These are phyloP conservation scores for Austroboletus rostrupii DNA, from an alignment of 1,284 basidiomycete genomes.

Conservation along the genomic window DNA sequence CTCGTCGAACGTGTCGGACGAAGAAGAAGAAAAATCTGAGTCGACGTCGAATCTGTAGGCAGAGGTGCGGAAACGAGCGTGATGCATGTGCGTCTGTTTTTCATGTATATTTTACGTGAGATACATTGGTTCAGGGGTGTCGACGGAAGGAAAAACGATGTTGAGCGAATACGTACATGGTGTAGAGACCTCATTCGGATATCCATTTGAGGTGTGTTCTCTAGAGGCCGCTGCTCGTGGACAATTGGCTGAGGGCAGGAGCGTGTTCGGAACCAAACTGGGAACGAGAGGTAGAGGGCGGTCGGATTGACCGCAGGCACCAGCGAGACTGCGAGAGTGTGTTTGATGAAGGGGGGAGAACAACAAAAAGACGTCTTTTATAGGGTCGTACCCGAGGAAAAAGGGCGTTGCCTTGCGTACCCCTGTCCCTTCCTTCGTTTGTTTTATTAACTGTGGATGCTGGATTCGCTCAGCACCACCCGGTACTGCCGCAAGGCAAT, in stretches of 20 bases:
- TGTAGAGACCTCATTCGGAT: constrained; percentile 8
- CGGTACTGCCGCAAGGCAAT: constrained; percentile 15
- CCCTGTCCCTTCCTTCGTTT: constrained; percentile 2
- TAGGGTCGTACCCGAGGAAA: constrained; percentile 8
- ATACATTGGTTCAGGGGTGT: not conserved
- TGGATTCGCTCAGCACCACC: not conserved
- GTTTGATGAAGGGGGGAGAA: not conserved
- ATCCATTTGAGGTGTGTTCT: constrained; percentile 8
- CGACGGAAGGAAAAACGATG: not conserved
- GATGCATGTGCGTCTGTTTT: constrained; percentile 9
- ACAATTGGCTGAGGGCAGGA: not conserved
- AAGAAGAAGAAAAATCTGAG: constrained; percentile 23
- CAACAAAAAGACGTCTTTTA: constrained; percentile 8
- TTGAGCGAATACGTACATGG: constrained; percentile 9
- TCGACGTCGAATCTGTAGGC: constrained; percentile 24
- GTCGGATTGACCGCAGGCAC: not conserved
- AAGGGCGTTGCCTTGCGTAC: constrained; percentile 8
- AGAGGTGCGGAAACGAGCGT: constrained; percentile 5
- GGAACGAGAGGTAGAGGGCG: not conserved
- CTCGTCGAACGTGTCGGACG: constrained; percentile 26
- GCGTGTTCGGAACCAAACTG: not conserved
- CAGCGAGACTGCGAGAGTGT: constrained; percentile 4
- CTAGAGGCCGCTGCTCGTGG: not conserved
- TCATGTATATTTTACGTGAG: not conserved
- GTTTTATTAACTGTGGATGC: constrained; percentile 6